Percentiles rank a stretch among this genome's conserved stretches.
Evolutionary conservation across 2,329 filamentous ascomycete genomes (phyloP).

Genomic region (Penicillium sp.): DNA sequence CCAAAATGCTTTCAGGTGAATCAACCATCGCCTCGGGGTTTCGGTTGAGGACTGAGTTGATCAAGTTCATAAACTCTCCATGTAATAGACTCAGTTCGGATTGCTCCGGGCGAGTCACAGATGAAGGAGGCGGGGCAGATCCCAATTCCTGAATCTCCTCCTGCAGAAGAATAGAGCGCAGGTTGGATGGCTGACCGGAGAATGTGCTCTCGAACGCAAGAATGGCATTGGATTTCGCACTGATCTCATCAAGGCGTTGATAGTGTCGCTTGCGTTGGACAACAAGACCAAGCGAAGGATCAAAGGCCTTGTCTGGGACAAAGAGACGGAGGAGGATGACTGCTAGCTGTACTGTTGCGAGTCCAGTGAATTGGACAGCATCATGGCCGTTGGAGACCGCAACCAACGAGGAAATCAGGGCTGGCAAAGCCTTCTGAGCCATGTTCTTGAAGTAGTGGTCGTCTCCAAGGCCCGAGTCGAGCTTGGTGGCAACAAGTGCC

Average conservation of each 20-base stretch:
- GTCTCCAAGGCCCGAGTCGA: constrained; percentile 31
- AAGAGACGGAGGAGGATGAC: constrained; percentile 78
- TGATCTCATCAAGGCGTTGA: constrained; percentile 62
- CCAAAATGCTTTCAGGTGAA: constrained; percentile 22
- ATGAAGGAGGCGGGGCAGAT: constrained; percentile 67
- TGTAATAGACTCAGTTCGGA: constrained; percentile 76
- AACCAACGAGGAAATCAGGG: constrained; percentile 36
- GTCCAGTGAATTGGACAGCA: constrained; percentile 51
- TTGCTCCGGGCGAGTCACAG: constrained; percentile 72
- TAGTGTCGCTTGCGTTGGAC: constrained; percentile 68
- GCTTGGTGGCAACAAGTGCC: constrained; percentile 21
- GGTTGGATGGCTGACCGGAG: constrained; percentile 70
- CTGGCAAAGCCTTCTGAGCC: constrained; percentile 38
- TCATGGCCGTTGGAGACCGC: constrained; percentile 22
- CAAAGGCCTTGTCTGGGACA: constrained; percentile 83
- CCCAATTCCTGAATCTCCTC: constrained; percentile 69
- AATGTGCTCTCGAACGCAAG: constrained; percentile 69
- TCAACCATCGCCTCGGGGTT: constrained; percentile 40
- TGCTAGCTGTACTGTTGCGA: constrained; percentile 78
- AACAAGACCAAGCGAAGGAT: constrained; percentile 69
- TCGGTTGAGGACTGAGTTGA: constrained; percentile 66
- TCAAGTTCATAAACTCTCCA: constrained; percentile 78
- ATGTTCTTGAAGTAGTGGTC: constrained; percentile 47
- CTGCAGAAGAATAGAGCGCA: constrained; percentile 69
- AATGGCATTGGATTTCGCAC: constrained; percentile 65